These are phyloP conservation scores for Anisodus tanguticus DNA, from an alignment of 257 asterid genomes.

Conservation along the genomic window DNA sequence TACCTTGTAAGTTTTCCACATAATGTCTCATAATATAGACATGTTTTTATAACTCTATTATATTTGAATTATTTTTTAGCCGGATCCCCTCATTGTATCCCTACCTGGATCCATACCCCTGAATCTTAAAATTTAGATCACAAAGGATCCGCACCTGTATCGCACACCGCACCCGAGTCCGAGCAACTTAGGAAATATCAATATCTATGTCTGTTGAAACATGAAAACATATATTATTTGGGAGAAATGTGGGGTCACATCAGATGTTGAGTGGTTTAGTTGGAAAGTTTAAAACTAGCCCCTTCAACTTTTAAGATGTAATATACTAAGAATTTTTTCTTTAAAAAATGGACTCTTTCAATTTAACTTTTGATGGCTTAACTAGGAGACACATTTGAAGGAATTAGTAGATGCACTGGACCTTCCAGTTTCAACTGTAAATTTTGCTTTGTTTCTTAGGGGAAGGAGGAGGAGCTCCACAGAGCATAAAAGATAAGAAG, in stretches of 20 bases:
- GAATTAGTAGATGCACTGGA: constrained; percentile 17
- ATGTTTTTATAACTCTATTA: too few relatives aligned
- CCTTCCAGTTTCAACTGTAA: constrained; percentile 10
- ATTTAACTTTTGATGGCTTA: neutral
- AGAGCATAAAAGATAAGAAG: neutral
- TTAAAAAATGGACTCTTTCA: neutral
- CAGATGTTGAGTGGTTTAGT: neutral
- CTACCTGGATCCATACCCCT: too few relatives aligned
- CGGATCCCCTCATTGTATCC: too few relatives aligned
- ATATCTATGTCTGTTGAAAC: neutral
- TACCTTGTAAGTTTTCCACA: too few relatives aligned
- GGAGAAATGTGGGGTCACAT: neutral
- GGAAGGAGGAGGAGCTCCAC: neutral
- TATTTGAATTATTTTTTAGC: too few relatives aligned
- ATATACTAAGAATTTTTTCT: neutral
- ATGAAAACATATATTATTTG: neutral
- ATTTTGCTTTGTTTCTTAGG: neutral
- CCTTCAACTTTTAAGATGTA: neutral
- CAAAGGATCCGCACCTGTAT: too few relatives aligned
- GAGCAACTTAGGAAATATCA: neutral
- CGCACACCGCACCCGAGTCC: neutral
- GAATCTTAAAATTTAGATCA: too few relatives aligned
- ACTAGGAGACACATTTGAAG: neutral
- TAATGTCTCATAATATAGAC: too few relatives aligned
- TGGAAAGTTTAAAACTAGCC: neutral